Conservation (phyloP, 2,329 filamentous ascomycete species). For the Sphaerulina musiva region DNA sequence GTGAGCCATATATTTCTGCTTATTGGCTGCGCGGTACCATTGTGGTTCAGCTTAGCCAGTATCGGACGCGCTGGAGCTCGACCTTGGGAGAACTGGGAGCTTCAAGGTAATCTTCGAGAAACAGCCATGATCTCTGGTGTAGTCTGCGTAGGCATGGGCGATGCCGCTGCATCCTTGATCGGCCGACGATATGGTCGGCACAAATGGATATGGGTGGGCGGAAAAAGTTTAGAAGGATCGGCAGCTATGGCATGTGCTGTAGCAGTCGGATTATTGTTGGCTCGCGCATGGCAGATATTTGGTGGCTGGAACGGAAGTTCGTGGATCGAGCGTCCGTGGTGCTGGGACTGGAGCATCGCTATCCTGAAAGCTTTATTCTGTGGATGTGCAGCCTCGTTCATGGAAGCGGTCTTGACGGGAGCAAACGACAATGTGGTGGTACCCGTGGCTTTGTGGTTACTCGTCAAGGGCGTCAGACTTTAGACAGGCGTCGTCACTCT, state of each 20-base stretch:
- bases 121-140: conserved; percentile 88
- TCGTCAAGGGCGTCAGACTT: conserved; percentile 69
- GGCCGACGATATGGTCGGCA: conserved; percentile 76
- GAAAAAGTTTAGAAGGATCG: conserved; percentile 86
- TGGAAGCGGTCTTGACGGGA: conserved; percentile 89
- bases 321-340: conserved; percentile 5
- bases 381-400: conserved; percentile 75
- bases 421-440: conserved; percentile 99
- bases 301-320: conserved; percentile 59
- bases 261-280: conserved; percentile 62
- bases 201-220: conserved; percentile 96
- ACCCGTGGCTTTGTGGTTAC: conserved; percentile 84
- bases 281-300: conserved; percentile 65
- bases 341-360: conserved; percentile 26
- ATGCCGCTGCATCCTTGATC: conserved; percentile 85
- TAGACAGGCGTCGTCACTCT: conserved; percentile 27
- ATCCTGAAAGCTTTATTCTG: conserved; percentile 61
- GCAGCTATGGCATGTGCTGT: conserved; percentile 77
- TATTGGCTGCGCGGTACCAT: conserved; percentile 87
- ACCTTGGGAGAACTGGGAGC: conserved; percentile 67
- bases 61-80: conserved; percentile 51
- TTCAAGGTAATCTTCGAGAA: conserved; percentile 53
- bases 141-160: conserved; percentile 89
- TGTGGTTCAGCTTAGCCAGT: conserved; percentile 80
- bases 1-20: conserved; percentile 94